phyloP scores from a whole-genome alignment of 1,139 yeast genomes.

The Pichia sp. region DNA sequence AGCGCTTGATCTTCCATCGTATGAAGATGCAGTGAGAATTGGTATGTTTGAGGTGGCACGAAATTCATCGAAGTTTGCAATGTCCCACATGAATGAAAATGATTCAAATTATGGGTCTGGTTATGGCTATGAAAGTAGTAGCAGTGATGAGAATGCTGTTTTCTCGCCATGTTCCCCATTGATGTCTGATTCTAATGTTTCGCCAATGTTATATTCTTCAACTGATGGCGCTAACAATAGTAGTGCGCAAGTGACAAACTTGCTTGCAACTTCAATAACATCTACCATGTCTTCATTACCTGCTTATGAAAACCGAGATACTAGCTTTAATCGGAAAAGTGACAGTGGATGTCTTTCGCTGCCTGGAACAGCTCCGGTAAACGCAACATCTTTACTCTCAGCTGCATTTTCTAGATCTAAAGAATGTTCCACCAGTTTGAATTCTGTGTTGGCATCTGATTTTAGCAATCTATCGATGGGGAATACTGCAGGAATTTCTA shows the following conservation, averaged over 20 bases:
- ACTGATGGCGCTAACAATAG: conserved; percentile 9
- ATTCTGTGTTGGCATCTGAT: conserved; percentile 11
- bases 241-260: background rate
- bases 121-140: conserved; percentile 3
- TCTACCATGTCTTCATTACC: conserved; percentile 10
- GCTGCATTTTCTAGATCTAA: conserved; percentile 15
- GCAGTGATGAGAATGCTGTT: conserved; percentile 23
- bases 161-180: conserved; percentile 33
- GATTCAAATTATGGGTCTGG: background rate
- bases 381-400: conserved; percentile 16
- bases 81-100: conserved; percentile 6
- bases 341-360: conserved; percentile 5
- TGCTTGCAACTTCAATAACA: background rate
- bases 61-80: conserved; percentile 12
- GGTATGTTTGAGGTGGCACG: conserved; percentile 18
- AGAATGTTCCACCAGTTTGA: conserved; percentile 11
- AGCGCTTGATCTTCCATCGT: conserved; percentile 67
- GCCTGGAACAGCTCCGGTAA: conserved; percentile 1
- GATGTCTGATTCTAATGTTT: conserved; percentile 21
- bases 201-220: background rate
- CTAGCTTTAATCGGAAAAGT: conserved; percentile 3
- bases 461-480: conserved; percentile 9
- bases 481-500: background rate
- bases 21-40: conserved; percentile 35
- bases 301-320: conserved; percentile 9